Percentiles rank a stretch among this genome's conserved stretches.
phyloP scores from a whole-genome alignment of 2,329 filamentous ascomycete species.

The Colletotrichum incanum region DNA sequence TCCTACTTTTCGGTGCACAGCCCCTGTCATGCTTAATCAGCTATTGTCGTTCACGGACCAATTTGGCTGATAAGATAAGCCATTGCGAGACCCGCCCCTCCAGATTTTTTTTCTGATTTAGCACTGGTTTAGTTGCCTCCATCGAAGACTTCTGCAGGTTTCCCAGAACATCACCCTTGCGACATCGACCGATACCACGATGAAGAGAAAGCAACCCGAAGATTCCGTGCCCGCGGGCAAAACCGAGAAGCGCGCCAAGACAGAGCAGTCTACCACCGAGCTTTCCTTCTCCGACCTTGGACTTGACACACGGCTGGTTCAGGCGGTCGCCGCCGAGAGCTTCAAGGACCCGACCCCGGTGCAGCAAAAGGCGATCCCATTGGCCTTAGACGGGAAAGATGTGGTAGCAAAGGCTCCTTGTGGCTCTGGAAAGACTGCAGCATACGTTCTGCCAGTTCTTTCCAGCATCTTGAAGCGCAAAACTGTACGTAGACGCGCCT shows the following conservation, averaged over 20 bases:
- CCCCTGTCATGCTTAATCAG: conserved; percentile 10
- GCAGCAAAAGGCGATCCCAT: conserved; percentile 88
- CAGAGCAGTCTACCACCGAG: conserved; percentile 51
- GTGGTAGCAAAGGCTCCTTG: conserved; percentile 94
- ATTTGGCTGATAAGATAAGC: conserved; percentile 34
- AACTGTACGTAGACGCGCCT: conserved; percentile 59
- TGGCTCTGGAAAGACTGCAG: conserved; percentile 97
- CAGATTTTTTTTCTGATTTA: conserved; percentile 38
- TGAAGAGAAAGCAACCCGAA: conserved; percentile 76
- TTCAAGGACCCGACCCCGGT: conserved; percentile 91
- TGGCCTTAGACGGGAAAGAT: conserved; percentile 90
- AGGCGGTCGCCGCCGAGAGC: conserved; percentile 87
- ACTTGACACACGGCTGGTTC: conserved; percentile 87
- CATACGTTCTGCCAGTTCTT: conserved; percentile 91
- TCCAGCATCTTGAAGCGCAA: conserved; percentile 88
- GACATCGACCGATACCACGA: conserved; percentile 48
- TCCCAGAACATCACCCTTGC: conserved; percentile 7
- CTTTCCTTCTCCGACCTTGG: conserved; percentile 81
- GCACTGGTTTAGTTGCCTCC: conserved; percentile 18
- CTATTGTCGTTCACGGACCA: neutral
- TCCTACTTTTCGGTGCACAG: neutral
- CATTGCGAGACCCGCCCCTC: conserved; percentile 33
- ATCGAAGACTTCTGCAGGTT: neutral
- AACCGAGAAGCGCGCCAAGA: conserved; percentile 49
- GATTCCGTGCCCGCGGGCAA: conserved; percentile 64